phyloP scores from a whole-genome alignment of 1,284 basidiomycete genomes.

The Boletus putidus region DNA sequence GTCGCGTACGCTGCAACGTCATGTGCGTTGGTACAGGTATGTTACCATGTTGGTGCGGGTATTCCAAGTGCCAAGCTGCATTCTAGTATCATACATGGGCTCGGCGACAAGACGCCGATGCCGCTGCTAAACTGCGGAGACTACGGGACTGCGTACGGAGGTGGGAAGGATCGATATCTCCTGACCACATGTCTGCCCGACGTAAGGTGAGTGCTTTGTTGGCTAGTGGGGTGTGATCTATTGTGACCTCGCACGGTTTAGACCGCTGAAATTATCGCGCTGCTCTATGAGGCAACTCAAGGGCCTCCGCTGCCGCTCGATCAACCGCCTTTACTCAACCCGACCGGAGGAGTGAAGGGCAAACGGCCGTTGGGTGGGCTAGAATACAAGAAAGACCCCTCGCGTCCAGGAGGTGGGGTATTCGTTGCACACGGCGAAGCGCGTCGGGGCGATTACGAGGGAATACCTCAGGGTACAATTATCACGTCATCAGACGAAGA shows the following conservation, averaged over 20 bases:
- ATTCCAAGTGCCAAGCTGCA: slow-evolving; percentile 15
- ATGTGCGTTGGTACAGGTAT: slow-evolving; percentile 86
- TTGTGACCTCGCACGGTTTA: slow-evolving; percentile 41
- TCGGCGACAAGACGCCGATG: slow-evolving; percentile 72
- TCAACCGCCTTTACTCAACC: slow-evolving; percentile 61
- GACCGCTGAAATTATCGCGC: slow-evolving; percentile 89
- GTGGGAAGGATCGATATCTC: slow-evolving; percentile 79
- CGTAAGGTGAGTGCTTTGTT: slow-evolving; percentile 62
- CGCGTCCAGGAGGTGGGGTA: slow-evolving; percentile 80
- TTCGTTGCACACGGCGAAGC: slow-evolving; percentile 67
- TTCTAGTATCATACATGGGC: slow-evolving; percentile 90
- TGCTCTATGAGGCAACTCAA: slow-evolving; percentile 90
- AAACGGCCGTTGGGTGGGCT: slow-evolving; percentile 57
- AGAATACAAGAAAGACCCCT: slow-evolving; percentile 72
- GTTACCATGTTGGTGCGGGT: slow-evolving; percentile 28
- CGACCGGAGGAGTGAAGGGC: slow-evolving; percentile 67
- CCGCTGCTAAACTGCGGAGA: slow-evolving; percentile 73
- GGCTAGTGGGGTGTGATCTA: slow-evolving; percentile 26
- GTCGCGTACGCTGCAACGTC: slow-evolving; percentile 88
- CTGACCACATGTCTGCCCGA: slow-evolving; percentile 89
- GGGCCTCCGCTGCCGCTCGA: slow-evolving; percentile 61
- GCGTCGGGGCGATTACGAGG: slow-evolving; percentile 51
- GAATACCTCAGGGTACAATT: slow-evolving; percentile 63
- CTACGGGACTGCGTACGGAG: slow-evolving; percentile 79
- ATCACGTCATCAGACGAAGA: slow-evolving; percentile 52